Percentiles rank a stretch among this genome's conserved stretches.
Conservation (phyloP, 202 grass and related monocot species). For the Eragrostis tef region DNA sequence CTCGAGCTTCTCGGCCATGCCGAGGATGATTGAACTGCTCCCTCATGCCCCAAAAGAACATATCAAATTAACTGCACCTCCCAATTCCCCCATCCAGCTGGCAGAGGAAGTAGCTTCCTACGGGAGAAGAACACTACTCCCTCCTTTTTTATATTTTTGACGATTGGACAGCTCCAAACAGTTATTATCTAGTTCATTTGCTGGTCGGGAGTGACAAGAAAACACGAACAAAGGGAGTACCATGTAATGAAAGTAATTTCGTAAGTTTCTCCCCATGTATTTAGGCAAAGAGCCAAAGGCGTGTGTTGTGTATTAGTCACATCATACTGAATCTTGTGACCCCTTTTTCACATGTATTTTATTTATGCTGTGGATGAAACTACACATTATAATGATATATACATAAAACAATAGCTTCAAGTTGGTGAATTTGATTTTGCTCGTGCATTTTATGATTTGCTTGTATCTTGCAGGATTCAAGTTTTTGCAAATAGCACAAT, state of each 20-base stretch:
- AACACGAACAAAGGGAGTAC: no score
- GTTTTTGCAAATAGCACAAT: slow-evolving; percentile 81
- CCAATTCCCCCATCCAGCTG: background rate
- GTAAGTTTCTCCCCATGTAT: background rate
- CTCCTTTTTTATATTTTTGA: no score
- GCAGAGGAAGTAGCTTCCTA: background rate
- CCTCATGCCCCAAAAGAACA: background rate
- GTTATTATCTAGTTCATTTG: no score
- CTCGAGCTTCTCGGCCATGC: no score
- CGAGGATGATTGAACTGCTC: no score
- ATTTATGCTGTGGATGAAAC: background rate
- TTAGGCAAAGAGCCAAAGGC: no score
- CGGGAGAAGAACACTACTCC: background rate
- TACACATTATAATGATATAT: background rate
- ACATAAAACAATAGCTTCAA: background rate
- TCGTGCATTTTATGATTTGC: slow-evolving; percentile 2
- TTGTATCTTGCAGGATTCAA: slow-evolving; percentile 73
- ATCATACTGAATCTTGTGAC: background rate
- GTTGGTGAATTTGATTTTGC: slow-evolving; percentile 8
- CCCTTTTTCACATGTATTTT: background rate
- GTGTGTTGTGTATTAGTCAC: background rate
- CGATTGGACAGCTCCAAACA: no score
- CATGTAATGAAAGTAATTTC: background rate
- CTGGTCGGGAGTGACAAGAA: no score
- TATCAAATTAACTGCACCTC: background rate